Conservation (phyloP, 805 yeast genomes). For the Wickerhamiella azyma region DNA sequence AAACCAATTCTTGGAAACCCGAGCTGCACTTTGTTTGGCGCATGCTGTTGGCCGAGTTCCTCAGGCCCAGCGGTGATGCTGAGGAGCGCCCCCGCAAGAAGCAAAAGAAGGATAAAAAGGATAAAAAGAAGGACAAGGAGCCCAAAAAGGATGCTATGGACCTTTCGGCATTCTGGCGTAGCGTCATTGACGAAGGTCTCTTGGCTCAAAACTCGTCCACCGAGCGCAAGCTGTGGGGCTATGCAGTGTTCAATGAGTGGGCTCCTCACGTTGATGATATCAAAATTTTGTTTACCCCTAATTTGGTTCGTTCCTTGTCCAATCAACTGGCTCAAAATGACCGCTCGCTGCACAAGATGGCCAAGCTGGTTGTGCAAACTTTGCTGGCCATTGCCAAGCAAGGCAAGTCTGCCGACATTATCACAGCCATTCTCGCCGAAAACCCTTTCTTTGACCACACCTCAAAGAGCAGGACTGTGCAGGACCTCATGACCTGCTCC, state of each 20-base stretch:
- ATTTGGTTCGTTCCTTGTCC: conserved; percentile 56
- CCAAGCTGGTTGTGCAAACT: conserved; percentile 36
- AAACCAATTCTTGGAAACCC: conserved; percentile 15
- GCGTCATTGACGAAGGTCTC: conserved; percentile 64
- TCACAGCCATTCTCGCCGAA: conserved; percentile 10
- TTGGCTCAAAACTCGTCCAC: conserved; percentile 66
- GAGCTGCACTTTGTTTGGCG: conserved; percentile 23
- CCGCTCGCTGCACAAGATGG: conserved; percentile 53
- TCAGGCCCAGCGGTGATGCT: conserved; percentile 3
- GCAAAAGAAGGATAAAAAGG: conserved; percentile 28
- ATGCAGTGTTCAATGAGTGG: conserved; percentile 50
- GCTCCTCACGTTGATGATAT: conserved; percentile 24
- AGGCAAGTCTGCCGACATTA: conserved; percentile 25
- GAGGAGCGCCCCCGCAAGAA: conserved; percentile 23
- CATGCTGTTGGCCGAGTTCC: conserved; percentile 33
- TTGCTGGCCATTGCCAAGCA: conserved; percentile 30
- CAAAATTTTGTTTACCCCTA: conserved; percentile 25
- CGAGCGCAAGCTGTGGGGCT: conserved; percentile 79
- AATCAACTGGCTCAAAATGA: conserved; percentile 60
- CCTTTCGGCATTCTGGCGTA: conserved; percentile 62
- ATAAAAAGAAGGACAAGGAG: conserved; percentile 17
- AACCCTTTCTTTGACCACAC: conserved; percentile 56
- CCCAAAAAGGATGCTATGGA: conserved; percentile 24
- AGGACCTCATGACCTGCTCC: conserved; percentile 24
- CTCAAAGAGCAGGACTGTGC: conserved; percentile 58